Base-by-base conservation (phyloP, 202 grass and related monocot genomes). In the Panicum virgatum region DNA sequence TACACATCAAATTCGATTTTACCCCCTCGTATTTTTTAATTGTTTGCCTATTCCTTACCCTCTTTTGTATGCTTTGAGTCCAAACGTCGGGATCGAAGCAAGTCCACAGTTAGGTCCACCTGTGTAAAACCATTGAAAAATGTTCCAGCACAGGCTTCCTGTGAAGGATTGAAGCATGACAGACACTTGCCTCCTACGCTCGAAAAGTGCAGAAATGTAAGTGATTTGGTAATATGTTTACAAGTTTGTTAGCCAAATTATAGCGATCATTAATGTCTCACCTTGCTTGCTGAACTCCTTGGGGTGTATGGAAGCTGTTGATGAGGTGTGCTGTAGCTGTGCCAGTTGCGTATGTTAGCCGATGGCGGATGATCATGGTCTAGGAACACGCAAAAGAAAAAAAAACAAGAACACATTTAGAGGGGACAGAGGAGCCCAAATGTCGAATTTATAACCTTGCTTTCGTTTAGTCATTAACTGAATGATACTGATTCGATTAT, bases 81-180 rank as follows among this genome's bases (percentile, higher is more conserved):
- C 89, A 16, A 91, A 62, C 45, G 85, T 82, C 14, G 89, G 89
- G 71, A 65, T 66, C 18, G 13, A 25, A 42, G 13, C 66, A 26
- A 65, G 72, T 50, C 89, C 89, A 76, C 89, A 92, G 59, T 83
- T 74, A 46, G 78, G 73, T 14, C 86, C 79, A 9, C 46, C 86
- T 20, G 86, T 86, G 12, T 80, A 92, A 30, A 92, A 92, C 89
- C 89, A 92, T 42, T 92, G 89, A 45, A 88, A 92, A 62, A 86
- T 88, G 4, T 74, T 78, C 89, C 86, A 92, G 1, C 85, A 22
- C 52, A 92, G 85, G 39, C 80, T 87, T 57, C 44, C 53, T 26
- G 16, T 38, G 3, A 87, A 81, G 47, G 67, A 89, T 77, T 86
- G 65, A 6, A 79, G 23, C 40, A 89, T 70, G 54, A 29, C 40